These are phyloP conservation scores for Tephrocybe sp. DNA, from an alignment of 768 basidiomycete genomes.

Conservation along the genomic window DNA sequence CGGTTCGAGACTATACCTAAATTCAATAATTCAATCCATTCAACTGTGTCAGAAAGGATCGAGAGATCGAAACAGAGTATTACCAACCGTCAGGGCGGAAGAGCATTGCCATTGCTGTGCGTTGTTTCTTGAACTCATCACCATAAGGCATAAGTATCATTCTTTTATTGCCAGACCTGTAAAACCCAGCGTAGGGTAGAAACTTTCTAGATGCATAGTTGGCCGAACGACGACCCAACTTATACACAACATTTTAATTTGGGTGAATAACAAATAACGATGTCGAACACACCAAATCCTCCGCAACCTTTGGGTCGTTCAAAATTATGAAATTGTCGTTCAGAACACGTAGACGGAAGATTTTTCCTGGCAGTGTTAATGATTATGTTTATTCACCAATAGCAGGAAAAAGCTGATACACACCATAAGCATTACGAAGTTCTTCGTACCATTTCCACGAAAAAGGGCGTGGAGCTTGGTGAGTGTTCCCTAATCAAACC, in stretches of 20 bases:
- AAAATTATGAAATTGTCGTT: slow-evolving; percentile 6
- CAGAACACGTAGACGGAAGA: slow-evolving; percentile 7
- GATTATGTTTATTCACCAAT: not conserved
- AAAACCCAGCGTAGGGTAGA: slow-evolving; percentile 6
- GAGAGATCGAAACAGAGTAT: not conserved
- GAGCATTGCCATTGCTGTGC: slow-evolving; percentile 6
- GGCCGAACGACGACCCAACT: not conserved
- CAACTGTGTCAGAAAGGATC: not conserved
- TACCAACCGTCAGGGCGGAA: slow-evolving; percentile 10
- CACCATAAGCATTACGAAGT: slow-evolving; percentile 1
- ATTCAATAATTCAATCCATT: not conserved
- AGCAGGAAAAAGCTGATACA: not conserved
- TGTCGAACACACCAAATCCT: not conserved
- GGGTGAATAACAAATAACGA: not conserved
- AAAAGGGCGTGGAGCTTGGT: slow-evolving; percentile 7
- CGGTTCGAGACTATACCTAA: slow-evolving; percentile 2
- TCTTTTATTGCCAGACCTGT: slow-evolving; percentile 2
- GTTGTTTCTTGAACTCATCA: slow-evolving; percentile 5
- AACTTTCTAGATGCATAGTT: slow-evolving; percentile 6
- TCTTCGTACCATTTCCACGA: slow-evolving; percentile 11
- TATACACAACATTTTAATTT: not conserved
- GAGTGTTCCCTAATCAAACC: not conserved
- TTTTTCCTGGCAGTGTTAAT: not conserved
- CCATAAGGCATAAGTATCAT: slow-evolving; percentile 8
- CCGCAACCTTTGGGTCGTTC: slow-evolving; percentile 5